phyloP scores from a whole-genome alignment of 768 basidiomycete genomes.

The Suillus lakei region DNA sequence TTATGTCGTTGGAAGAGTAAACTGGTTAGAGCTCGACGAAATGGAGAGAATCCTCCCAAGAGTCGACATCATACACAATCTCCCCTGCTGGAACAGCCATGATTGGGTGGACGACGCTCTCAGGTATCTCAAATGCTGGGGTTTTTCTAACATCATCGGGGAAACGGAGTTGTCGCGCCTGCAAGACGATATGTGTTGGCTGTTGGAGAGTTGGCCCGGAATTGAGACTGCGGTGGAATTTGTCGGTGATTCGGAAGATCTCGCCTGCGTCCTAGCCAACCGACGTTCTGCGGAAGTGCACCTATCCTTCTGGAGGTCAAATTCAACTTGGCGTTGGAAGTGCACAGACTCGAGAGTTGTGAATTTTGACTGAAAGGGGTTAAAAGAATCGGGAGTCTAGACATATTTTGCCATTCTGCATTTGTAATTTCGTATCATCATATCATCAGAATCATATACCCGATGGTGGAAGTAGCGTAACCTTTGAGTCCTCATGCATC shows the following conservation, averaged over 20 bases:
- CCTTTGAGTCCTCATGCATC: not conserved
- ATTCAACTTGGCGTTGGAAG: not conserved
- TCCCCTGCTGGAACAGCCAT: not conserved
- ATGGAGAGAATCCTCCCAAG: not conserved
- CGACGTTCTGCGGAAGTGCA: not conserved
- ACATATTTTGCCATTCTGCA: not conserved
- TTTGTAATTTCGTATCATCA: not conserved
- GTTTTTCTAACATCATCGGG: not conserved
- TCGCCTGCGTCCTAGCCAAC: not conserved
- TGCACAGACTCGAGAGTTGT: not conserved
- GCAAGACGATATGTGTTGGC: not conserved
- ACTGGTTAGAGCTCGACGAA: not conserved
- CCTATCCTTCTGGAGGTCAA: not conserved
- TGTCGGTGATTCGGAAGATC: not conserved
- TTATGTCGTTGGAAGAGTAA: slow-evolving; percentile 27
- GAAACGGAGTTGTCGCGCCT: not conserved
- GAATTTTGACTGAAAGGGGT: not conserved
- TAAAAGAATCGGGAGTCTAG: not conserved
- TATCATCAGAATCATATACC: not conserved
- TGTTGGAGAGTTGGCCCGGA: not conserved
- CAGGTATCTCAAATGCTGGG: not conserved
- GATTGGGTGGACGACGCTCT: not conserved
- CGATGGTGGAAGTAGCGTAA: not conserved
- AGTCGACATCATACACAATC: not conserved
- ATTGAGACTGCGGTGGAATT: not conserved